Conservation (phyloP, 225 moss, liverwort and hornwort genomes). For the Pleurozium schreberi region DNA sequence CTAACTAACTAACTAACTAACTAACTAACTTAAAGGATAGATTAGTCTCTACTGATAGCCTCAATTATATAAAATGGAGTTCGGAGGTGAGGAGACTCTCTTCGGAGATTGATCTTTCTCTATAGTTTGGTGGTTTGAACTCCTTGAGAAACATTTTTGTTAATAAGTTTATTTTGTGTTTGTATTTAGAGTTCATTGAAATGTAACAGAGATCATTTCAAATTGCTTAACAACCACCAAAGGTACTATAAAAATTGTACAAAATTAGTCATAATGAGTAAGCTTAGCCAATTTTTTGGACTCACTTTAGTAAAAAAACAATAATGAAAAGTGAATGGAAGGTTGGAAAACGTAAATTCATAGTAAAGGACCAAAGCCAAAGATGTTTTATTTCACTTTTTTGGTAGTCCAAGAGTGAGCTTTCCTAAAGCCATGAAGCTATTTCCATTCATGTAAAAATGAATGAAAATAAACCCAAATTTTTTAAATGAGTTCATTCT, state of each 20-base stretch:
- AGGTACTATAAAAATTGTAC: background rate
- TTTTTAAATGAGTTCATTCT: accelerated
- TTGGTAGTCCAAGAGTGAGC: accelerated
- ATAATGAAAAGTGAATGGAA: too few relatives aligned
- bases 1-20: too few relatives aligned
- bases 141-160: too few relatives aligned
- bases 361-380: background rate
- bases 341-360: background rate
- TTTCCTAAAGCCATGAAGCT: too few relatives aligned
- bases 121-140: too few relatives aligned
- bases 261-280: background rate
- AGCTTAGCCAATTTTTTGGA: background rate
- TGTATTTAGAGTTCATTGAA: too few relatives aligned
- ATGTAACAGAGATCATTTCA: background rate
- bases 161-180: too few relatives aligned
- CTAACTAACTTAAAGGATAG: too few relatives aligned
- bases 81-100: too few relatives aligned
- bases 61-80: too few relatives aligned
- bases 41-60: too few relatives aligned
- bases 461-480: background rate
- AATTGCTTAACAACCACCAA: background rate
- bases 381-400: background rate
- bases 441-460: background rate
- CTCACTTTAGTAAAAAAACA: accelerated
- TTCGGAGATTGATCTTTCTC: too few relatives aligned